Conservation (phyloP, 164 flowering plant genomes). For the Stephania cephalantha region DNA sequence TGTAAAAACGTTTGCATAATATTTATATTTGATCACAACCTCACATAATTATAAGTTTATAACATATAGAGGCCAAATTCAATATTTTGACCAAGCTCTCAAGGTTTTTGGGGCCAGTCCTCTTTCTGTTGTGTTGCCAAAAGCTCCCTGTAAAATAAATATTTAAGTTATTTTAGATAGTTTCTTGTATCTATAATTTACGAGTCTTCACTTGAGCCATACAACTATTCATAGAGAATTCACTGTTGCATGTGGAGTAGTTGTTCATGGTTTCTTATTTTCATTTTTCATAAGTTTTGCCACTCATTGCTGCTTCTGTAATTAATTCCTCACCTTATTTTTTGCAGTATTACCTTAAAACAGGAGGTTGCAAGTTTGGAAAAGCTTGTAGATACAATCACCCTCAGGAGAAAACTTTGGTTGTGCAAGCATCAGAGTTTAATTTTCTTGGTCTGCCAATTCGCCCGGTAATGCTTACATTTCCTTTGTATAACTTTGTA, state of each 20-base stretch:
- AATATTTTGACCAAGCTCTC: no score
- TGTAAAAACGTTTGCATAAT: no score
- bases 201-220: background rate
- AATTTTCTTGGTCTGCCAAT: constrained; percentile 89
- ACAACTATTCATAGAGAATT: background rate
- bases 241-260: background rate
- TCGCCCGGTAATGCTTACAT: constrained; percentile 53
- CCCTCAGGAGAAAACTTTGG: constrained; percentile 33
- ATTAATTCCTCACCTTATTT: constrained; percentile 7
- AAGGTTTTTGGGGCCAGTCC: background rate
- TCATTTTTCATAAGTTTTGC: background rate
- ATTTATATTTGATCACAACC: no score
- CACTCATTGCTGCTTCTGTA: background rate
- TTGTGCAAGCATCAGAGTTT: constrained; percentile 35
- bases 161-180: background rate
- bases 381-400: constrained; percentile 70
- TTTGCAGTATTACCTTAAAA: constrained; percentile 66
- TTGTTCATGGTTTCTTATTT: background rate
- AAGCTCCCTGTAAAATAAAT: background rate
- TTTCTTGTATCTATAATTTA: background rate
- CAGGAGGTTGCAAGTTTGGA: constrained; percentile 82
- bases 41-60: no score
- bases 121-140: background rate
- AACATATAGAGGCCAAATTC: no score
- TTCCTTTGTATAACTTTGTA: background rate